Evolutionary conservation across 2,329 filamentous ascomycete species (phyloP).

Genomic region (Magnaporthales sp.): DNA sequence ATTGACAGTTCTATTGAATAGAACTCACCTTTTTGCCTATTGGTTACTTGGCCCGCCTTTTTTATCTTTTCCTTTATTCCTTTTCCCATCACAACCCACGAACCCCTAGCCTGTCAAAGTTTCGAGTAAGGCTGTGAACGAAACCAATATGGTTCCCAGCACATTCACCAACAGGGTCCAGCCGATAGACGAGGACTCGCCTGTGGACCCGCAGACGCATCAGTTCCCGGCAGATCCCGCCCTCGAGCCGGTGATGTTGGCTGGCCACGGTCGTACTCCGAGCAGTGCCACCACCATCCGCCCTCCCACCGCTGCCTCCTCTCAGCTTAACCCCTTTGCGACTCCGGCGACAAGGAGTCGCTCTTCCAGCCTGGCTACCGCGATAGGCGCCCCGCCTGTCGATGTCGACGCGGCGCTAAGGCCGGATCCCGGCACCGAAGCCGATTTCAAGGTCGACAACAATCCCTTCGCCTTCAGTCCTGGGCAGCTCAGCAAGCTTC

Average conservation of each 20-base stretch:
- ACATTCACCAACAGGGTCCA: constrained; percentile 38
- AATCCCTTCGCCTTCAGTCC: constrained; percentile 68
- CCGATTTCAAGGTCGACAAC: constrained; percentile 56
- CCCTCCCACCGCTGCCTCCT: neutral
- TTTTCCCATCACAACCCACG: neutral
- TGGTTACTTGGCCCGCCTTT: neutral
- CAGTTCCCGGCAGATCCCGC: neutral
- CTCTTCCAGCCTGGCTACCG: neutral
- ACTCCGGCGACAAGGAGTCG: neutral
- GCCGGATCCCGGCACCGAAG: constrained; percentile 64
- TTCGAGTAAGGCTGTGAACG: too few species aligned
- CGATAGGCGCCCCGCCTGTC: neutral
- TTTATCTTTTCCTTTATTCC: neutral
- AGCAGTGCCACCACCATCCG: neutral
- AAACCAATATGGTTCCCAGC: constrained; percentile 49
- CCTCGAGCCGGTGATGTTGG: neutral
- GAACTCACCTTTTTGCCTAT: neutral
- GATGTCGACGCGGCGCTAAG: constrained; percentile 46
- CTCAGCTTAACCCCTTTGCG: constrained; percentile 11
- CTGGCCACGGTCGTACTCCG: neutral
- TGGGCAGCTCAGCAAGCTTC: constrained; percentile 65
- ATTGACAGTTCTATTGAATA: constrained; percentile 2
- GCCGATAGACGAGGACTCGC: constrained; percentile 1
- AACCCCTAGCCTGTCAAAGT: too few species aligned
- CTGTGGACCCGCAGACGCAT: neutral